These are phyloP conservation scores for Chaetomium tenue DNA, from an alignment of 495 filamentous ascomycete genomes.

Conservation along the genomic window DNA sequence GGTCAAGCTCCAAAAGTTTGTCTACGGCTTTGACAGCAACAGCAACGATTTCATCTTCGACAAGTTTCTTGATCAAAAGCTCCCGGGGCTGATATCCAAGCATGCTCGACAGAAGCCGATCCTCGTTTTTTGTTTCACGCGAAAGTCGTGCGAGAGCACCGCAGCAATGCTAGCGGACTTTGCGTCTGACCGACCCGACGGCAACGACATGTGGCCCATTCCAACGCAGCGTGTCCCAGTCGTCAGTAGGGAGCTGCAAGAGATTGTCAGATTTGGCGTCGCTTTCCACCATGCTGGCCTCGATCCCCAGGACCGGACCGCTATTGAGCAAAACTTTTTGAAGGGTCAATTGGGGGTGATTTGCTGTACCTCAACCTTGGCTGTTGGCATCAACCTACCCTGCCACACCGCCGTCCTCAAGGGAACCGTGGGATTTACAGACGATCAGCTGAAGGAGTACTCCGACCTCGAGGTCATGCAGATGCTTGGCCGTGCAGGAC, in stretches of 20 bases:
- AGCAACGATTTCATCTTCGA: conserved; percentile 88
- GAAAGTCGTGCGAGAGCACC: conserved; percentile 72
- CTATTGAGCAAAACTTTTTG: conserved; percentile 71
- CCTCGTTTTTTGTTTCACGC: conserved; percentile 88
- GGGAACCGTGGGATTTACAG: conserved; percentile 73
- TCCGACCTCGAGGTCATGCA: conserved; percentile 95
- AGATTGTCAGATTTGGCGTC: conserved; percentile 65
- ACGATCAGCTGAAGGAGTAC: conserved; percentile 67
- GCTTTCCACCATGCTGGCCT: conserved; percentile 95
- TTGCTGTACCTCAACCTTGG: conserved; percentile 92
- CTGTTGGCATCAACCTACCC: conserved; percentile 90
- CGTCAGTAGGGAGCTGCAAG: conserved; percentile 60
- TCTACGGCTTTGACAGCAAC: conserved; percentile 65
- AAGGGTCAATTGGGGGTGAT: conserved; percentile 80
- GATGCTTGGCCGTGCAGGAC: conserved; percentile 91
- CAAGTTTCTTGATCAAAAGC: conserved; percentile 68
- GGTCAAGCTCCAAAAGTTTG: conserved; percentile 80
- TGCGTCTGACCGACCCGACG: conserved; percentile 57
- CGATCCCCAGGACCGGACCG: conserved; percentile 63
- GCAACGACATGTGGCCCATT: conserved; percentile 65
- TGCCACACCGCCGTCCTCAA: conserved; percentile 93
- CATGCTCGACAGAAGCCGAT: conserved; percentile 81
- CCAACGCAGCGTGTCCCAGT: conserved; percentile 58
- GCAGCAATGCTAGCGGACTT: conserved; percentile 69
- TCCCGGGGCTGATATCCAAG: conserved; percentile 70